Evolutionary conservation across 1,284 basidiomycete genomes (phyloP), one percentile per base, ranked within the genome.

Genomic region (Termitomyces sp.): DNA sequence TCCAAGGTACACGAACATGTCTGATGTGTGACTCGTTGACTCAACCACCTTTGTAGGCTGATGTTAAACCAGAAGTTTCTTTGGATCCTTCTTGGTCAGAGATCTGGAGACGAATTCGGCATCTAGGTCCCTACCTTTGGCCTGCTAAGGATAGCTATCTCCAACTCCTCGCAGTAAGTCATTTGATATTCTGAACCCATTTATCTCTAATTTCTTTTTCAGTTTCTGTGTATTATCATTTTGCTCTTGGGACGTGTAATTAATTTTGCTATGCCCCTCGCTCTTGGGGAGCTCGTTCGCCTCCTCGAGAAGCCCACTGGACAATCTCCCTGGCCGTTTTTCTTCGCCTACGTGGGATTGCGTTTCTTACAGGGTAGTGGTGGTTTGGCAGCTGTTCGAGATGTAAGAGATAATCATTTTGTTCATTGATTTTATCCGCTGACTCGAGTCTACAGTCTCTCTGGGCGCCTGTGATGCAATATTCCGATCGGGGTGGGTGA

Each of bases 391-490:
- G 86, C 86, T 40, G 68, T 91, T 48, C 80, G 81, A 39, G 85
- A 88, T 68, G 83, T 86, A 68, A 49, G 52, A 24, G 43, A 31
- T 38, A n/a, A 44, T 52, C 38, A 9, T 24, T 13, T 49, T 13
- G 49, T 50, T 41, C 15, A 4, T 50, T 41, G 10, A 2, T 42
- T 28, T 50, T 36, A 44, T 52, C 41, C 46, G 49, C 46, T 57
- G 5, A 56, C 44, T 36, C 8, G 40, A 17, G n/a, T 45, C 33
- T 28, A 7, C 55, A 88, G 85, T 70, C 75, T 42, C 74, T 91
- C 12, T 88, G 90, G 88, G 80, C 86, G 10, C 91, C 92, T 2
- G 87, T 95, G 28, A 89, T 93, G 82, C 91, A 93, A 72, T 91
- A 86, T 67, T 92, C 88, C 0, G 87, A 90, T 64, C 72, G 85